Base-by-base conservation (phyloP, 1,284 basidiomycete species). In the Boletus hoseneyae region DNA sequence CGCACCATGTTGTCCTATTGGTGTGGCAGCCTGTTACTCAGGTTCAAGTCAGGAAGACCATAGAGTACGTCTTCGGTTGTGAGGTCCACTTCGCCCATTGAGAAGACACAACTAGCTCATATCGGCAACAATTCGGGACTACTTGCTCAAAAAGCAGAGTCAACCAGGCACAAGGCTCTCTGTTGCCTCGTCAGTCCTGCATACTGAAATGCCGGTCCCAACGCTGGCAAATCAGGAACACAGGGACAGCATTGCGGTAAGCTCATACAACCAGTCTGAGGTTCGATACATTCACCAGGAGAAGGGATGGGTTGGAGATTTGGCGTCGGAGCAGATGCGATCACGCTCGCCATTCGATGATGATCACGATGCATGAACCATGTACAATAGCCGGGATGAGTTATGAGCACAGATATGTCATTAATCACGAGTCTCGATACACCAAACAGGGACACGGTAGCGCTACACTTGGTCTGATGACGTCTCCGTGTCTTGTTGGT, bases 11-110 rank as follows among this genome's bases (percentile, higher is more conserved):
- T 87, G 85, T 62, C 88, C 88, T 2, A 87, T 91, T 53, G 88
- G 82, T 6, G 70, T 90, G n/a, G 80, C 81, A 32, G 88, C 80
- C 10, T 85, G 82, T 54, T 90, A 88, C 66, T 89, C 87, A n/a
- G 88, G 88, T 23, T 87, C 86, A 39, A 85, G 83, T 44, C 73
- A 79, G 45, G 88, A 91, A 51, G 88, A 91, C 62, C 89, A 91
- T 61, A 77, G 74, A 55, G 87, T 90, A 56, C 52, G 83, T 70
- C 32, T 45, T 38, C 15, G 39, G 6, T 36, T 29, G 35, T 29
- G 18, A 30, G 12, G 25, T 21, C 25, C 34, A 38, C 39, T 47
- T 48, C 46, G 42, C 29, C 51, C 34, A 48, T 33, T 15, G 23
- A 62, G n/a, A 8, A 5, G 16, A 19, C 21, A 12, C 19, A 35